Conservation (phyloP, 2,329 filamentous ascomycete genomes). For the Pseudogymnoascus sp. region DNA sequence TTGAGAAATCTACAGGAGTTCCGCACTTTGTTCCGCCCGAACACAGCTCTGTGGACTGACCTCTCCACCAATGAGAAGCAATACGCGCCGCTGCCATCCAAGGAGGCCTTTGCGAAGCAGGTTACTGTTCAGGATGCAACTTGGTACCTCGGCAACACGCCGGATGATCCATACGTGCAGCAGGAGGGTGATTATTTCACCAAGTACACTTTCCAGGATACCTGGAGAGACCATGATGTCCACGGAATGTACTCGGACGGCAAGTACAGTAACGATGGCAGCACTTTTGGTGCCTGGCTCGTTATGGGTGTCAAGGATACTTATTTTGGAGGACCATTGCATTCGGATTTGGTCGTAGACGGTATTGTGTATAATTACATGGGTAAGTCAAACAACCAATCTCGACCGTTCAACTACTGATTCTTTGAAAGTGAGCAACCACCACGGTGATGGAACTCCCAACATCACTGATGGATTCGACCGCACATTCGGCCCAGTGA, state of each 20-base stretch:
- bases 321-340: conserved; percentile 52
- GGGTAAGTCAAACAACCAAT: conserved; percentile 17
- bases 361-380: conserved; percentile 60
- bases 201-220: conserved; percentile 54
- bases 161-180: conserved; percentile 45
- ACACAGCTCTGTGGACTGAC: conserved; percentile 52
- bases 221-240: conserved; percentile 48
- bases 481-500: conserved; percentile 50
- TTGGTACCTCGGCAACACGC: conserved; percentile 48
- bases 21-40: conserved; percentile 52
- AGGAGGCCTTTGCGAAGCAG: conserved; percentile 33
- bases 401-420: conserved; percentile 14
- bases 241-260: conserved; percentile 49
- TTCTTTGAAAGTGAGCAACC: conserved; percentile 40
- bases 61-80: conserved; percentile 47
- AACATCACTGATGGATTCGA: conserved; percentile 58
- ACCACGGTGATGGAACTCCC: conserved; percentile 53
- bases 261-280: conserved; percentile 39
- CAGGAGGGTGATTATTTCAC: conserved; percentile 54
- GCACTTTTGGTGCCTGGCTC: conserved; percentile 51
- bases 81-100: conserved; percentile 43
- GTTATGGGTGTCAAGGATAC: conserved; percentile 57
- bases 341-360: conserved; percentile 55
- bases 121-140: conserved; percentile 54
- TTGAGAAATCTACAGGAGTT: conserved; percentile 52